Evolutionary conservation across 768 basidiomycete species (phyloP), one percentile per base, ranked within the genome.

Genomic region (Asterophora lycoperdoides): DNA sequence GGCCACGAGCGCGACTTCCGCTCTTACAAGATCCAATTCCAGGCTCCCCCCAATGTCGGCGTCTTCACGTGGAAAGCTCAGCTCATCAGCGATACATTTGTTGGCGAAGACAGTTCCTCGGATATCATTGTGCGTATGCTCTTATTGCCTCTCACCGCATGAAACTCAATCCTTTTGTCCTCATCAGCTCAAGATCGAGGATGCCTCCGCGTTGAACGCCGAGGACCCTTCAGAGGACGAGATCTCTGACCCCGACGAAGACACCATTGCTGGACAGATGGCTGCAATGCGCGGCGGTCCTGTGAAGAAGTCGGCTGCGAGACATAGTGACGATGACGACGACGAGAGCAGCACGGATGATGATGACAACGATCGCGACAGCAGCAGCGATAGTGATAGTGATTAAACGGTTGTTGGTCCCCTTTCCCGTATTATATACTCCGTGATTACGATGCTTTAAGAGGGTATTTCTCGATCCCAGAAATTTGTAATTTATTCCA

Each of bases 161-260:
- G 9, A 37, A 4, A 8, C 61, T 44, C 57, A 35, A 55, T 51
- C 11, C 30, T 23, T 41, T 37, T 44, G 52, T 17, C 44, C 17
- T 32, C 54, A 8, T 32, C 55, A 94, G 91, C 81, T 96, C 53
- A 86, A 86, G 63, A 86, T 96, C 29, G 89, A 93, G 45, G 85
- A 91, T 35, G 69, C 79, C 3, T 75, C 83, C 8, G 73, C 72
- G 1, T 68, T 85, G 14, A 71, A 64, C 9, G 70, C 70, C 0
- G 83, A 83, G 5, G 85, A 85, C 34, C 63, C 69, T 23, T 71
- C 70, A 17, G 94, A 95, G 30, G 93, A 97, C 60, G 94, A 96
- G 51, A 99, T 98, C 55, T 96, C 93, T 0, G 96, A 98, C 41
- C 96, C 96, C 0, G 96, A 98, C 26, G 96, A 98, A 66, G 96